These are phyloP conservation scores for Aspergillus olivimuriae DNA, from an alignment of 495 filamentous ascomycete genomes.

Conservation along the genomic window DNA sequence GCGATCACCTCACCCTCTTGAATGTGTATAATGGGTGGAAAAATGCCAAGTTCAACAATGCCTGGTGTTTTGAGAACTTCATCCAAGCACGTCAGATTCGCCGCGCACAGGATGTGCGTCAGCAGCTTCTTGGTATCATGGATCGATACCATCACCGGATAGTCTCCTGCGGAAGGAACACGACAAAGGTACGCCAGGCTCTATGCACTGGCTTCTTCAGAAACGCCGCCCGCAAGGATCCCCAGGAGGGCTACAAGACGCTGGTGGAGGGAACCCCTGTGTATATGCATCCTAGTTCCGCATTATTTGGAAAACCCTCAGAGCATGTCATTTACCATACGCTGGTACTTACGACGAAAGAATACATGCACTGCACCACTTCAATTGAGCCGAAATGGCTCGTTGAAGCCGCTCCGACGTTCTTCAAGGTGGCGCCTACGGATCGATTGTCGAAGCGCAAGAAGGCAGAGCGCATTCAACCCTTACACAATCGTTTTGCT, in stretches of 20 bases:
- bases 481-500: slow-evolving; percentile 84
- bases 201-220: slow-evolving; percentile 94
- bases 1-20: slow-evolving; percentile 88
- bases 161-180: slow-evolving; percentile 78
- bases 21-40: slow-evolving; percentile 98
- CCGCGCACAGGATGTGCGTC: slow-evolving; percentile 83
- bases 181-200: slow-evolving; percentile 81
- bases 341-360: slow-evolving; percentile 85
- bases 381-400: slow-evolving; percentile 88
- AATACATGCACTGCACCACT: slow-evolving; percentile 95
- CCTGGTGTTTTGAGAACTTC: slow-evolving; percentile 98
- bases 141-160: slow-evolving; percentile 75
- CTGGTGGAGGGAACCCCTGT: slow-evolving; percentile 92
- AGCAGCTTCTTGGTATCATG: slow-evolving; percentile 91
- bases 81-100: slow-evolving; percentile 86
- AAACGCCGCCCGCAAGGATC: slow-evolving; percentile 91
- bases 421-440: slow-evolving; percentile 95
- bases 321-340: slow-evolving; percentile 94
- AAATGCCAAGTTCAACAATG: slow-evolving; percentile 64
- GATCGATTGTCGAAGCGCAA: slow-evolving; percentile 85
- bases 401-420: slow-evolving; percentile 90
- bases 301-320: slow-evolving; percentile 89
- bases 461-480: slow-evolving; percentile 90
- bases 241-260: slow-evolving; percentile 94
- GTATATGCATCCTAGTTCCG: slow-evolving; percentile 84